These are phyloP conservation scores for Leptographium flavum DNA, from an alignment of 2,329 filamentous ascomycete species.

Conservation along the genomic window DNA sequence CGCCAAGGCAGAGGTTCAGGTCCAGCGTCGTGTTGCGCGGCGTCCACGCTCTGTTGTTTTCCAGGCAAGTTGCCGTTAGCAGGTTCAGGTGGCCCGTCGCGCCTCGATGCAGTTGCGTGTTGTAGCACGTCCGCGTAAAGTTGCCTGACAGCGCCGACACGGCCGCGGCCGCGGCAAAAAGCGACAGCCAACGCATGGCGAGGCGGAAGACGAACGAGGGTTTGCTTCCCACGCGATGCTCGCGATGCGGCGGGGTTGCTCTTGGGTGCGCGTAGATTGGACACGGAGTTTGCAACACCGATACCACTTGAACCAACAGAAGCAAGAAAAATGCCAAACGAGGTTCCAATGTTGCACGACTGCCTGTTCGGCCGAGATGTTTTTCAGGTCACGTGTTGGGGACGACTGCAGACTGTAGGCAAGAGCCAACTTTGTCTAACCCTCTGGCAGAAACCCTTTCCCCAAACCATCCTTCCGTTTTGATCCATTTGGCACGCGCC, in stretches of 20 bases:
- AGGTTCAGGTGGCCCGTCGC: neutral
- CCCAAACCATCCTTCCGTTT: neutral
- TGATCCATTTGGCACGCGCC: neutral
- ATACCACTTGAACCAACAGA: too few species aligned
- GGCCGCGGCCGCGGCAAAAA: neutral
- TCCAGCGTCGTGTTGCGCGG: conserved; percentile 6
- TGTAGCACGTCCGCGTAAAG: neutral
- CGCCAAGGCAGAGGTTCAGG: conserved; percentile 12
- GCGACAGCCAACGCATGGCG: neutral
- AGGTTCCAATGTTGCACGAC: too few species aligned
- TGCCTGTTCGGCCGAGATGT: too few species aligned
- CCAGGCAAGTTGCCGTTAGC: conserved; percentile 3
- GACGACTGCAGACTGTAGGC: too few species aligned
- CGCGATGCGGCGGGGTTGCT: too few species aligned
- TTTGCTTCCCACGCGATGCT: too few species aligned
- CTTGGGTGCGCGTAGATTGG: too few species aligned
- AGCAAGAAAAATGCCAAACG: too few species aligned
- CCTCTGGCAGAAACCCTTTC: neutral
- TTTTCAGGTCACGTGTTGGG: too few species aligned
- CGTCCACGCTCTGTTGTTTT: neutral
- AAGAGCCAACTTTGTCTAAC: neutral
- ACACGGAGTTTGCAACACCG: too few species aligned
- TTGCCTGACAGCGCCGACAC: neutral
- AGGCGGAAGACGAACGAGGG: neutral
- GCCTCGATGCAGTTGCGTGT: neutral